Evolutionary conservation across 179 eudicot genomes (phyloP).

Genomic region (Carnegiea gigantea): DNA sequence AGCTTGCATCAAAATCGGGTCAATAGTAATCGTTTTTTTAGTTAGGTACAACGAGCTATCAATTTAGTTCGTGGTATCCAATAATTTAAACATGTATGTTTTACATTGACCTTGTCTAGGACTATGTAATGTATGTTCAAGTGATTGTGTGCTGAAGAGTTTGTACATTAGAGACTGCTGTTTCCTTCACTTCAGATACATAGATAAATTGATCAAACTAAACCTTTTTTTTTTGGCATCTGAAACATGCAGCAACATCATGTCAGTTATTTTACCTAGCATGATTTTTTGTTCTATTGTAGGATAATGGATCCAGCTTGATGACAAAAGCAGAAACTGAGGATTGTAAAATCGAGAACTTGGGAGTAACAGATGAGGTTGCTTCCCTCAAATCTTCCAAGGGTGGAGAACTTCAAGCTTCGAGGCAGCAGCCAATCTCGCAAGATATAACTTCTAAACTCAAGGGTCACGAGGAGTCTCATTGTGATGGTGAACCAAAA

Average conservation of each 20-base stretch:
- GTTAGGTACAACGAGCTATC: background rate
- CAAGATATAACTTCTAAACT: conserved; percentile 28
- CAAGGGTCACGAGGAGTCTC: conserved; percentile 38
- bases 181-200: background rate
- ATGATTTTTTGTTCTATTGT: conserved; percentile 14
- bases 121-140: no score
- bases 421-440: conserved; percentile 10
- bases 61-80: background rate
- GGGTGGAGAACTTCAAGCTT: conserved; percentile 10
- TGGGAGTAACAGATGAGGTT: conserved; percentile 11
- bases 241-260: background rate
- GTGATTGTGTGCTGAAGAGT: no score
- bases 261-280: background rate
- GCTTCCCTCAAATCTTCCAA: conserved; percentile 20
- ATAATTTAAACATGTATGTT: background rate
- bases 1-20: background rate
- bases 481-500: conserved; percentile 40
- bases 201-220: background rate
- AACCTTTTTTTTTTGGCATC: background rate
- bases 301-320: conserved; percentile 32
- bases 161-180: background rate
- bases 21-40: background rate
- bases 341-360: conserved; percentile 13
- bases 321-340: conserved; percentile 22
- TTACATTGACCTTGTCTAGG: background rate